Percentiles rank a stretch among this genome's conserved stretches.
These are phyloP conservation scores for Gastrolobium villosum DNA, from an alignment of 306 rosid genomes.

Conservation along the genomic window DNA sequence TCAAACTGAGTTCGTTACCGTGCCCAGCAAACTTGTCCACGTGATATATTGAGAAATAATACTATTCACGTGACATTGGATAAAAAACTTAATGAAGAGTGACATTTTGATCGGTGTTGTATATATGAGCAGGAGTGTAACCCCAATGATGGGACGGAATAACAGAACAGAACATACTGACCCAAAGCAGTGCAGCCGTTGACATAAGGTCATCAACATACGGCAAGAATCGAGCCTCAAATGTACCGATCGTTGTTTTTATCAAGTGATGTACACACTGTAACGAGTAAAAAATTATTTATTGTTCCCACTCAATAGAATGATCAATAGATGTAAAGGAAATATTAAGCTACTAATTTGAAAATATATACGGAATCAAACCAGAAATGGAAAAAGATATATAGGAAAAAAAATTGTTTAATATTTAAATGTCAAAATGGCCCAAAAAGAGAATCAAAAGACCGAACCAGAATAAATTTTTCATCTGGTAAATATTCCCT, in stretches of 20 bases:
- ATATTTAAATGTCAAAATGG: no score
- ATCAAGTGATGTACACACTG: conserved; percentile 32
- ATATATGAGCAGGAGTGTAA: no score
- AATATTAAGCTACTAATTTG: background rate
- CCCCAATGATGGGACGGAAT: background rate
- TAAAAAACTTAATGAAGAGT: no score
- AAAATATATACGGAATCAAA: no score
- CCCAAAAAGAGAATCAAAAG: background rate
- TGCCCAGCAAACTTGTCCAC: no score
- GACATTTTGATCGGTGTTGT: no score
- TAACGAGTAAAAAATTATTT: background rate
- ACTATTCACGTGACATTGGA: no score
- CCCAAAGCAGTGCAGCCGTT: conserved; percentile 31
- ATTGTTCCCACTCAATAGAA: background rate
- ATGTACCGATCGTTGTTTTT: background rate
- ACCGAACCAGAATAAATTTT: conserved; percentile 40
- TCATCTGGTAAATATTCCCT: background rate
- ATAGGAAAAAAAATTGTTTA: no score
- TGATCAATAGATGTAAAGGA: conserved; percentile 3
- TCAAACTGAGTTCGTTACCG: no score
- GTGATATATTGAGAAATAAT: no score
- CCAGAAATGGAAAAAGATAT: no score
- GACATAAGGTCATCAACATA: conserved; percentile 21
- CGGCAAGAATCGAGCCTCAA: conserved; percentile 5
- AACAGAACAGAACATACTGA: conserved; percentile 25